These are phyloP conservation scores for Tylopilus sp. DNA, from an alignment of 768 basidiomycete genomes.

Conservation along the genomic window DNA sequence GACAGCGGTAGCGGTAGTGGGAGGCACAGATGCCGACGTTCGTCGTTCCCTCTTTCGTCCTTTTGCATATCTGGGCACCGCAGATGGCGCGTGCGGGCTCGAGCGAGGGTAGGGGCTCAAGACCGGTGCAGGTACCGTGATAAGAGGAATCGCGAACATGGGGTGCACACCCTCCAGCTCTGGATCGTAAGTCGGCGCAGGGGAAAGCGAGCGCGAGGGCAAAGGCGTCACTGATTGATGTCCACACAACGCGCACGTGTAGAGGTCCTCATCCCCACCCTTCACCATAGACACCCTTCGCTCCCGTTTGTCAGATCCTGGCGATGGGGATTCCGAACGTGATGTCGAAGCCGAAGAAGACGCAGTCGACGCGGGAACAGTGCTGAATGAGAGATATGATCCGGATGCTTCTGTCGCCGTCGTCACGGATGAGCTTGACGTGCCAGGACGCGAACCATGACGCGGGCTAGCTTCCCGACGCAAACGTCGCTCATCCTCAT, in stretches of 20 bases:
- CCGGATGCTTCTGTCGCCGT: conserved; percentile 19
- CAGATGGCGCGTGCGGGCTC: background rate
- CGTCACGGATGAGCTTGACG: conserved; percentile 20
- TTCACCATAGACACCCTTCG: background rate
- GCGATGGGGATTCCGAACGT: conserved; percentile 16
- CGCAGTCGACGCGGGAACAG: conserved; percentile 11
- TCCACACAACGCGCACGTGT: conserved; percentile 20
- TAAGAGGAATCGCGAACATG: conserved; percentile 30
- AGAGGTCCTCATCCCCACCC: background rate
- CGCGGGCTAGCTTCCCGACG: background rate
- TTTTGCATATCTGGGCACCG: background rate
- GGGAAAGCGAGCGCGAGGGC: background rate
- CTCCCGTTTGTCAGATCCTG: background rate
- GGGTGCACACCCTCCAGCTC: conserved; percentile 16
- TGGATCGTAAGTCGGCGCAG: background rate
- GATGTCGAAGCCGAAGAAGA: conserved; percentile 14
- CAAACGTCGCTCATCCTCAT: conserved; percentile 9
- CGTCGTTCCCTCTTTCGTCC: background rate
- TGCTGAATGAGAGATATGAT: conserved; percentile 24
- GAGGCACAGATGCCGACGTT: background rate
- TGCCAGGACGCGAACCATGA: conserved; percentile 14
- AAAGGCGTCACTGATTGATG: conserved; percentile 6
- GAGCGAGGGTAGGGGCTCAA: background rate
- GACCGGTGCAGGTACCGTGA: conserved; percentile 18
- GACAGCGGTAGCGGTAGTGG: background rate